phyloP scores from a whole-genome alignment of 129 eudicot species.

The Calendula officinalis region DNA sequence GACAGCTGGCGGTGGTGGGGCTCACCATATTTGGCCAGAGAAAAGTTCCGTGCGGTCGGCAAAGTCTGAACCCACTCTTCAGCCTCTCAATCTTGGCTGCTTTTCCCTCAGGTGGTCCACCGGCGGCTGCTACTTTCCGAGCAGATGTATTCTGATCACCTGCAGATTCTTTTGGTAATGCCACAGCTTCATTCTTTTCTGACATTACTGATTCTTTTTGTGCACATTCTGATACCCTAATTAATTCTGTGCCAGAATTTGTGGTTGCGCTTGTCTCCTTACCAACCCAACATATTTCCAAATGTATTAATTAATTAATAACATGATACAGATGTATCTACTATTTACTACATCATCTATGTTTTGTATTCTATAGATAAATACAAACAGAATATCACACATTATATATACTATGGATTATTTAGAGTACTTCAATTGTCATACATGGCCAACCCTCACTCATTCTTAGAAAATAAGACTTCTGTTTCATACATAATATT shows the following conservation, averaged over 20 bases:
- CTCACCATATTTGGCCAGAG: conserved; percentile 88
- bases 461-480: too few species aligned
- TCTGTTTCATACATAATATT: too few species aligned
- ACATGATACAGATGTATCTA: not conserved
- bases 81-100: conserved; percentile 83
- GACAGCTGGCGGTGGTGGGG: conserved; percentile 19
- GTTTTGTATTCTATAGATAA: not conserved
- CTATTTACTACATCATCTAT: not conserved
- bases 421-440: too few species aligned
- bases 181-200: conserved; percentile 13
- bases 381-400: not conserved
- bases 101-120: conserved; percentile 38
- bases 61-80: conserved; percentile 96
- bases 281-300: conserved; percentile 24
- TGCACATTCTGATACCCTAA: conserved; percentile 21
- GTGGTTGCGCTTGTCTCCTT: conserved; percentile 36
- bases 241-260: conserved; percentile 45
- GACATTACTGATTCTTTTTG: conserved; percentile 13
- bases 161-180: conserved; percentile 4
- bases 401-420: not conserved
- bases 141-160: conserved; percentile 15
- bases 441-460: too few species aligned
- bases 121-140: not conserved
- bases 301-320: not conserved
- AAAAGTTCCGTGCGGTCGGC: conserved; percentile 94